Evolutionary conservation across 192 early-diverging fungal species (phyloP), one percentile per base, ranked within the genome.

Genomic region (Umbelopsis isabellina): DNA sequence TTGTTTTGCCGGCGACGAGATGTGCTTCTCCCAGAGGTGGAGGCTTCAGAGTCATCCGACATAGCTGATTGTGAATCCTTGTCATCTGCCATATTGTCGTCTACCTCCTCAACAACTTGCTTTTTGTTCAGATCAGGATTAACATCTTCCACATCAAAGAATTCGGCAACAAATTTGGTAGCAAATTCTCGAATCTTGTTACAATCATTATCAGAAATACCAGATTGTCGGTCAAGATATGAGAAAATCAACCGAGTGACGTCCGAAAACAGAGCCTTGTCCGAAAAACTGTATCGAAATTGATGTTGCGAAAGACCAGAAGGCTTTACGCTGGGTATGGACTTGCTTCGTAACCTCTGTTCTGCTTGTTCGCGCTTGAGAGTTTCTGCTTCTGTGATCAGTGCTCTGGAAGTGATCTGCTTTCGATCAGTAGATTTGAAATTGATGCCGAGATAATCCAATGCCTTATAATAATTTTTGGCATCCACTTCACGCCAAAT

Each of bases 401-500:
- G 84, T 0, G 88, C 82, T 79, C 97, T 98, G 55, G 86, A 74
- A 18, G 89, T 84, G 46, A 93, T 88, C 27, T 80, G 86, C 51
- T 95, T 96, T 49, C 92, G 88, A 81, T 99, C 98, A 11, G 87
- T 80, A 2, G 86, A 75, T 72, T 97, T 98, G 83, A 98, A 96
- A 15, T 87, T 89, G 58, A 94, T 88, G 5, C 95, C 94, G 79
- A 97, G 94, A 76, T 98, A 92, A 78, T 99, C 98, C 48, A 99
- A 83, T 11, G 97, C 88, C 49, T 94, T 94, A 77, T 94, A 93
- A 80, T 91, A 98, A 85, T 97, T 98, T 73, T 95, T 95, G 55
- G 86, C 72, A 49, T 99, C 96, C 41, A 90, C 83, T 71, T 98
- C 97, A 22, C 95, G 90, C 98, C 98, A 99, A 25, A 97, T 90